Percentiles rank a stretch among this genome's conserved stretches.
Conservation (phyloP, 257 asterid genomes). For the Verbena officinalis region DNA sequence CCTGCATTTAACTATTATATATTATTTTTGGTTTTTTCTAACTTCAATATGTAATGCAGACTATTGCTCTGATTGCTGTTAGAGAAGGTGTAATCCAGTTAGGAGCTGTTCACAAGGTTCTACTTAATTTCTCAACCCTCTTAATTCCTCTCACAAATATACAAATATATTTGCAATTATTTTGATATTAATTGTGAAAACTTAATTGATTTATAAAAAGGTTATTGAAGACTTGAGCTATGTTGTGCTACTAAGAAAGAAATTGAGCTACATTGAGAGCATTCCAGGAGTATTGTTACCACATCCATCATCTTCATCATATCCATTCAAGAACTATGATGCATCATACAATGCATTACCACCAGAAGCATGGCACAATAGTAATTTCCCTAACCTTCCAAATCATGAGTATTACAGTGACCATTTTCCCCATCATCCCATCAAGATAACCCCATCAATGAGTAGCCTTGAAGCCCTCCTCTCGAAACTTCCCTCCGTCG, state of each 20-base stretch:
- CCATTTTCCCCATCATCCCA: conserved; percentile 43
- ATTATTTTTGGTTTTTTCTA: neutral
- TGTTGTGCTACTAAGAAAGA: conserved; percentile 87
- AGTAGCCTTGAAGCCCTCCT: conserved; percentile 97
- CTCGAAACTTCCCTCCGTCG: conserved; percentile 88
- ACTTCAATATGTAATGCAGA: conserved; percentile 43
- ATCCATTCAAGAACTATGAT: conserved; percentile 50
- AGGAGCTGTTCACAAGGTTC: conserved; percentile 92
- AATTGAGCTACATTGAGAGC: conserved; percentile 88
- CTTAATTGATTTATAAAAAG: conserved; percentile 35
- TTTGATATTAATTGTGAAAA: neutral
- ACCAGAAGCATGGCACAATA: conserved; percentile 66
- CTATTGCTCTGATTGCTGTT: conserved; percentile 96
- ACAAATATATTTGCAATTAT: conserved; percentile 2
- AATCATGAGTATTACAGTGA: conserved; percentile 36
- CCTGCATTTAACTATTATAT: too few relatives aligned
- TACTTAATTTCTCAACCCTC: conserved; percentile 19
- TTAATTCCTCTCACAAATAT: neutral
- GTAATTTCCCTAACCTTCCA: conserved; percentile 37
- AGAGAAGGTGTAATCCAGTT: conserved; percentile 97
- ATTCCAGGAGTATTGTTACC: conserved; percentile 94
- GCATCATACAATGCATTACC: conserved; percentile 37
- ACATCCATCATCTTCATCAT: conserved; percentile 85
- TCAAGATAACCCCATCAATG: conserved; percentile 89
- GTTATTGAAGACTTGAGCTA: conserved; percentile 92